These are phyloP conservation scores for Verticillium albo-atrum DNA, from an alignment of 2,329 filamentous ascomycete genomes.

Conservation along the genomic window DNA sequence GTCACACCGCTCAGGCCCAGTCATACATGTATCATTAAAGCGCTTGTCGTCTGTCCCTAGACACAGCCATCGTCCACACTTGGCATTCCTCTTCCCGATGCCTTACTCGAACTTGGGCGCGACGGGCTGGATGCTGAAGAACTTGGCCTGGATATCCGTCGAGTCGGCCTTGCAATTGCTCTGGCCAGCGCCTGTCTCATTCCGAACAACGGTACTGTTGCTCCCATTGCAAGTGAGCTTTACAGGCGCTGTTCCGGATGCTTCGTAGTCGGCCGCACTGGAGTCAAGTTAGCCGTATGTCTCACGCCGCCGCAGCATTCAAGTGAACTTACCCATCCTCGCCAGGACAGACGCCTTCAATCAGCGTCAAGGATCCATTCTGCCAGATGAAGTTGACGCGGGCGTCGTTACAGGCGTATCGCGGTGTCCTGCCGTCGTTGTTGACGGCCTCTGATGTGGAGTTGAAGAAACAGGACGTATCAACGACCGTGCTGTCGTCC, in stretches of 20 bases:
- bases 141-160: constrained; percentile 21
- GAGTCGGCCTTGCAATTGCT: constrained; percentile 16
- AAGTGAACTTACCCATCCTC: constrained; percentile 29
- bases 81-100: neutral
- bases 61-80: neutral
- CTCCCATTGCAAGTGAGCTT: constrained; percentile 5
- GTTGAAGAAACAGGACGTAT: constrained; percentile 40
- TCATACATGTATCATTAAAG: neutral
- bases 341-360: constrained; percentile 39
- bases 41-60: neutral
- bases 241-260: constrained; percentile 19
- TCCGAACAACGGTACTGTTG: constrained; percentile 1
- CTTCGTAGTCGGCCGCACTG: constrained; percentile 24
- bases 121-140: constrained; percentile 23
- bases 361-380: constrained; percentile 30
- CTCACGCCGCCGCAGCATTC: neutral
- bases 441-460: constrained; percentile 31
- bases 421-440: constrained; percentile 21
- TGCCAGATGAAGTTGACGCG: constrained; percentile 40
- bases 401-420: constrained; percentile 38
- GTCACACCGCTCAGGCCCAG: neutral
- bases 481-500: constrained; percentile 32
- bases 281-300: constrained; percentile 1
- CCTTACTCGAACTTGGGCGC: neutral
- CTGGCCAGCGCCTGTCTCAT: neutral